Conservation (phyloP, 495 filamentous ascomycete genomes). For the Penicillium cataractarum region DNA sequence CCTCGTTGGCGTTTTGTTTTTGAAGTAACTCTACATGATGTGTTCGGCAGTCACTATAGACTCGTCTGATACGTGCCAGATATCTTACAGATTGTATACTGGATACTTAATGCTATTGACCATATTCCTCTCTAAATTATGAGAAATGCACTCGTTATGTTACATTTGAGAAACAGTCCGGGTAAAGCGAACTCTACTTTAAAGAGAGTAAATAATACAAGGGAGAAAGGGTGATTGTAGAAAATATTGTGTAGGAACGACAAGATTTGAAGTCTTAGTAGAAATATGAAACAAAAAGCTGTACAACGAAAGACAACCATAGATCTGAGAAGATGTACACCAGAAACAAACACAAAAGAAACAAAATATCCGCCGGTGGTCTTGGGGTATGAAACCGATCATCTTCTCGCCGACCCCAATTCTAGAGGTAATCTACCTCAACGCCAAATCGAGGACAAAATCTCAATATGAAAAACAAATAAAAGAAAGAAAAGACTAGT, state of each 20-base stretch:
- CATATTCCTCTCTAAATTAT: slow-evolving; percentile 14
- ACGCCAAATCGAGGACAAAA: slow-evolving; percentile 10
- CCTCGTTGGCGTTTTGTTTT: slow-evolving; percentile 19
- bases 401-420: slow-evolving; percentile 5
- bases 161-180: neutral
- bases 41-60: slow-evolving; percentile 20
- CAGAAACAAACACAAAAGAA: slow-evolving; percentile 15
- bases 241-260: slow-evolving; percentile 13
- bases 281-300: slow-evolving; percentile 6
- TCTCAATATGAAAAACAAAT: slow-evolving; percentile 15
- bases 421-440: slow-evolving; percentile 11
- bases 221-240: neutral
- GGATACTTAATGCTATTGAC: slow-evolving; percentile 44
- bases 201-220: neutral
- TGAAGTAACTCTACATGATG: slow-evolving; percentile 30
- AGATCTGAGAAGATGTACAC: slow-evolving; percentile 20
- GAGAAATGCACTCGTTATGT: slow-evolving; percentile 4
- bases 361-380: slow-evolving; percentile 31
- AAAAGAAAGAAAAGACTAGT: slow-evolving; percentile 23
- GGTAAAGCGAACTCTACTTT: neutral
- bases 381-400: slow-evolving; percentile 19
- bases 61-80: slow-evolving; percentile 27
- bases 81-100: slow-evolving; percentile 43
- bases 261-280: neutral
- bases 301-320: slow-evolving; percentile 22